Percentiles rank a stretch among this genome's conserved stretches.
phyloP scores from a whole-genome alignment of 164 flowering plant genomes.

The Santalum album region DNA sequence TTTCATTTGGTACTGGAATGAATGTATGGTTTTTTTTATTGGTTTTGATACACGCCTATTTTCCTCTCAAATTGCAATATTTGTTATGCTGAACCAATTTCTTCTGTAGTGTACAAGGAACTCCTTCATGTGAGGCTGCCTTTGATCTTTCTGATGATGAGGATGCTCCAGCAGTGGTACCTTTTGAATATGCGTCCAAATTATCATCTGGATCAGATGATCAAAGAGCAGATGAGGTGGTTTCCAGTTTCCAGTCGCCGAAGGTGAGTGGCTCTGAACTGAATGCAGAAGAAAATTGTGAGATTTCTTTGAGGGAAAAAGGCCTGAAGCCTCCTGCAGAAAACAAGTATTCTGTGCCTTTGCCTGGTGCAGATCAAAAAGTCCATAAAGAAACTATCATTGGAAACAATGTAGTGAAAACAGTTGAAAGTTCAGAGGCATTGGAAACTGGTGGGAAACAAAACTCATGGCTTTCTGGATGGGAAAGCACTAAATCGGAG shows the following conservation, averaged over 20 bases:
- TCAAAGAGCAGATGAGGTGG: slow-evolving; percentile 8
- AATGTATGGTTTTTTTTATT: background rate
- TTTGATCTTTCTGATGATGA: slow-evolving; percentile 23
- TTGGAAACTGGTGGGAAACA: slow-evolving; percentile 14
- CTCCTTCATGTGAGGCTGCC: slow-evolving; percentile 15
- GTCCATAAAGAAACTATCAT: slow-evolving; percentile 2
- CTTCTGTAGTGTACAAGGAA: slow-evolving; percentile 31
- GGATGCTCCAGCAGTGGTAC: slow-evolving; percentile 13
- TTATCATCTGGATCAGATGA: slow-evolving; percentile 14
- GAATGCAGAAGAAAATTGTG: slow-evolving; percentile 4
- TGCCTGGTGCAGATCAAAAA: slow-evolving; percentile 4
- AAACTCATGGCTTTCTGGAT: slow-evolving; percentile 9
- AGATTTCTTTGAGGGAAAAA: slow-evolving; percentile 6
- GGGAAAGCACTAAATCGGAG: slow-evolving; percentile 11
- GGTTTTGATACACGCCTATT: too few species aligned
- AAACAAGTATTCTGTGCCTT: slow-evolving; percentile 9
- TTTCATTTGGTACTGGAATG: background rate
- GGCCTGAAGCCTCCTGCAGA: slow-evolving; percentile 9
- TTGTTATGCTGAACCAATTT: slow-evolving; percentile 9
- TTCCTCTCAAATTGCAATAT: background rate
- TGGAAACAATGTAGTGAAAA: slow-evolving; percentile 11
- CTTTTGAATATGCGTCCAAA: slow-evolving; percentile 10
- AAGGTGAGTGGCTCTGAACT: slow-evolving; percentile 12
- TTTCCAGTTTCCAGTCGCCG: slow-evolving; percentile 9
- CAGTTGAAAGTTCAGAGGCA: slow-evolving; percentile 8